phyloP scores from a whole-genome alignment of 371 early-diverging fungal genomes.

The Syncephalastrum contaminatum region DNA sequence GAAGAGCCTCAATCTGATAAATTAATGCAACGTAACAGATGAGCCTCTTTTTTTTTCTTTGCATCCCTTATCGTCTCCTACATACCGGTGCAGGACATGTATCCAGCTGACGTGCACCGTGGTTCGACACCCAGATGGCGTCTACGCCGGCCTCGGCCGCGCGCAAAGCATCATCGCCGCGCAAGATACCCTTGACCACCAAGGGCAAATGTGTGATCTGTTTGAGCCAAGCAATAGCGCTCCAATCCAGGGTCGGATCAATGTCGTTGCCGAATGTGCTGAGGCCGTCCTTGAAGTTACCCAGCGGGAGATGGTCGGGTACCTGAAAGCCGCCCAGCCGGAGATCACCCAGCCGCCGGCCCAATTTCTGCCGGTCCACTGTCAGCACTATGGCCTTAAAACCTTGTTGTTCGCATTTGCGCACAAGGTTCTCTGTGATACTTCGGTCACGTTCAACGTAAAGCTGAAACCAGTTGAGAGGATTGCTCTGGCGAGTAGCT shows the following conservation, averaged over 20 bases:
- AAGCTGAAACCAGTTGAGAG: conserved; percentile 74
- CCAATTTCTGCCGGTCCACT: conserved; percentile 73
- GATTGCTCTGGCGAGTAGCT: conserved; percentile 24
- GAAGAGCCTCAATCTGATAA: conserved; percentile 50
- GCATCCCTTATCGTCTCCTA: not conserved
- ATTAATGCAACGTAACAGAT: conserved; percentile 4
- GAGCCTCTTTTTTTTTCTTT: not conserved
- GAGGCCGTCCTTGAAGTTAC: conserved; percentile 4
- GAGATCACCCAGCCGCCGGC: conserved; percentile 56
- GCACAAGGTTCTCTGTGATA: conserved; percentile 36
- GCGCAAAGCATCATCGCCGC: conserved; percentile 66
- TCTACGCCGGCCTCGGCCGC: conserved; percentile 60
- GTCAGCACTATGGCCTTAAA: conserved; percentile 71
- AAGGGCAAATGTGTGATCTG: conserved; percentile 64
- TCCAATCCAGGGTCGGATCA: conserved; percentile 57
- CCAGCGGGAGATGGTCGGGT: conserved; percentile 8
- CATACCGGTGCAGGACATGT: conserved; percentile 46
- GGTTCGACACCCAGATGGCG: conserved; percentile 77
- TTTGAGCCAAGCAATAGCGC: conserved; percentile 65
- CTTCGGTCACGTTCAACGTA: conserved; percentile 67
- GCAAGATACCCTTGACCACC: conserved; percentile 71
- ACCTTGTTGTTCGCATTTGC: conserved; percentile 26
- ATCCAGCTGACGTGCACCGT: conserved; percentile 82
- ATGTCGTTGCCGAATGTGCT: conserved; percentile 22
- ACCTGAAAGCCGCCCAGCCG: not conserved